Evolutionary conservation across 2,329 filamentous ascomycete species (phyloP).

Genomic region (Zopfia rhizophila): DNA sequence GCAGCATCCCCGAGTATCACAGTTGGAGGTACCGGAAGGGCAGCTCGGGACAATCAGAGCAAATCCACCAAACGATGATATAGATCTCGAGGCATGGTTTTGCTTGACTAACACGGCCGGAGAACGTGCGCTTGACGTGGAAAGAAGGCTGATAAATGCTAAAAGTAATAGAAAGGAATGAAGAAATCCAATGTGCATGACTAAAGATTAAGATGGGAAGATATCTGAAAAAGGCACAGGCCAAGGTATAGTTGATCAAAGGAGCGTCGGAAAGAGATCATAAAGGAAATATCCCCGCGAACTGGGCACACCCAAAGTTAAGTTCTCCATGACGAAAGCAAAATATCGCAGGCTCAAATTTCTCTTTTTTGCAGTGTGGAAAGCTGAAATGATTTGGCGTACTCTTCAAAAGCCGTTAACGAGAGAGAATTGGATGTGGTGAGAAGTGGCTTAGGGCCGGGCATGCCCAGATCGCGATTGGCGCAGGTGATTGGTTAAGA

Average conservation of each 20-base stretch:
- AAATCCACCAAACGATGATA: not conserved
- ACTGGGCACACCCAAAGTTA: too few species aligned
- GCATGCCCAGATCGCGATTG: not conserved
- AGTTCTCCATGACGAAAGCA: not conserved
- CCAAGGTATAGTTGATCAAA: not conserved
- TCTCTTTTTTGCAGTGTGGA: not conserved
- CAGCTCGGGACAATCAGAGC: not conserved
- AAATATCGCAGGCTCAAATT: not conserved
- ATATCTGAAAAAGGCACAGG: not conserved
- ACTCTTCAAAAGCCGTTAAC: too few species aligned
- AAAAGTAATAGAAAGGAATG: not conserved
- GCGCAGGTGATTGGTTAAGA: constrained; percentile 1
- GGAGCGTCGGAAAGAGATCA: not conserved
- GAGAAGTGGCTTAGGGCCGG: constrained; percentile 4
- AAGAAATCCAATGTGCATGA: not conserved
- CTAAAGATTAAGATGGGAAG: constrained; percentile 1
- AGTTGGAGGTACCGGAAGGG: not conserved
- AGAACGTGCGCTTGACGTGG: not conserved
- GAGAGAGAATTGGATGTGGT: constrained; percentile 1
- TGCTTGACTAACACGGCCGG: too few species aligned
- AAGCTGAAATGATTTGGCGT: too few species aligned
- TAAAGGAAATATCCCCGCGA: not conserved
- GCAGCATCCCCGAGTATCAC: not conserved
- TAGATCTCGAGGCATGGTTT: not conserved
- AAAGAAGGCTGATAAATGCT: not conserved